phyloP scores from a whole-genome alignment of 2,329 filamentous ascomycete species.

The Aspergillus caelatus region DNA sequence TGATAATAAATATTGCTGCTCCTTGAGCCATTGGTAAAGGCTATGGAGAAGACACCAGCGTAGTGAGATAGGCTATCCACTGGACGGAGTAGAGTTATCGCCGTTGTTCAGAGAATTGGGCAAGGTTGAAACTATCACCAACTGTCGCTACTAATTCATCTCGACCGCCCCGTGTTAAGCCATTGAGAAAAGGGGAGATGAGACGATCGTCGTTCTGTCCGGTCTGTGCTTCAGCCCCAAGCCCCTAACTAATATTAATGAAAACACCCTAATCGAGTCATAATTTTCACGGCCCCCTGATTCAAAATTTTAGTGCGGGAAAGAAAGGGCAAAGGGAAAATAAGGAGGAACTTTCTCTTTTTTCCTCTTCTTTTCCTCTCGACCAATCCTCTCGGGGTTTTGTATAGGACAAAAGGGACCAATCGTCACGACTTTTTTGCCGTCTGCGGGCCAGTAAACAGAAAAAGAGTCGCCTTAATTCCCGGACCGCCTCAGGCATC shows the following conservation, averaged over 20 bases:
- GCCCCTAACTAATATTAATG: constrained; percentile 5
- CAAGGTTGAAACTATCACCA: neutral
- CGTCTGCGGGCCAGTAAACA: neutral
- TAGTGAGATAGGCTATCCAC: neutral
- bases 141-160: neutral
- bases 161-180: neutral
- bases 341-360: too few species aligned
- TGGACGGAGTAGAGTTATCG: neutral
- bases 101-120: neutral
- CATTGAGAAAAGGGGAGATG: constrained; percentile 1
- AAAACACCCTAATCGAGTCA: constrained; percentile 1
- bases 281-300: constrained; percentile 2
- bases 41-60: neutral
- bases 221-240: constrained; percentile 4
- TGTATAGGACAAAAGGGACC: neutral
- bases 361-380: neutral
- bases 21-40: neutral
- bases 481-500: constrained; percentile 2
- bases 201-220: neutral
- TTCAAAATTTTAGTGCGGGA: constrained; percentile 1
- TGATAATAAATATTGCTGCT: neutral
- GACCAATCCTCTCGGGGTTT: neutral
- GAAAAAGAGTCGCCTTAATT: neutral
- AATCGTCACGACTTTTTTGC: neutral
- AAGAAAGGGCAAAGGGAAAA: neutral